These are phyloP conservation scores for Babesia bovis DNA, from an alignment of 169 alveolate genomes.

Conservation along the genomic window DNA sequence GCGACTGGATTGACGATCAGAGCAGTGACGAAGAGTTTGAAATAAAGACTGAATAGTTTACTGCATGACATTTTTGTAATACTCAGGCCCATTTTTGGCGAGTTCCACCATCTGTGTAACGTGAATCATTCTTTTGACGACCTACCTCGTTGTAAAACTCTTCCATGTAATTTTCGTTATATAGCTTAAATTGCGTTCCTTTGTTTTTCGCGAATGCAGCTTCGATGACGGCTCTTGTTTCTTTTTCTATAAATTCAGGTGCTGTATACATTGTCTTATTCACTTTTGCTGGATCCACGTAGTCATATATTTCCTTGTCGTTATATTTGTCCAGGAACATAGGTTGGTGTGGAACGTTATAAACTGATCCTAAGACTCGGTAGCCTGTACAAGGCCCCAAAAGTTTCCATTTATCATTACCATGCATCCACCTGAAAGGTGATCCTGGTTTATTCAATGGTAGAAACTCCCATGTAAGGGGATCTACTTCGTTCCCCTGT, in stretches of 20 bases:
- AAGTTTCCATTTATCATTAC: slow-evolving; percentile 55
- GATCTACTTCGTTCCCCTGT: slow-evolving; percentile 55
- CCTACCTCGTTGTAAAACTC: slow-evolving; percentile 49
- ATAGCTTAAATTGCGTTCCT: slow-evolving; percentile 13
- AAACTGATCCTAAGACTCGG: slow-evolving; percentile 23
- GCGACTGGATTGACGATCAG: slow-evolving; percentile 66
- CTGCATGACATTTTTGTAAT: slow-evolving; percentile 44
- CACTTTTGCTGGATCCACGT: slow-evolving; percentile 51
- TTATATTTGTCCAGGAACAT: slow-evolving; percentile 31
- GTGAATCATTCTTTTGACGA: neutral
- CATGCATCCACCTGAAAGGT: slow-evolving; percentile 66
- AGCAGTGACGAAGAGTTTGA: slow-evolving; percentile 71
- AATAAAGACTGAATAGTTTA: slow-evolving; percentile 50
- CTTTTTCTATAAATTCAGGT: slow-evolving; percentile 44
- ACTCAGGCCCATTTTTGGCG: slow-evolving; percentile 50
- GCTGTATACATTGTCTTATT: slow-evolving; percentile 10
- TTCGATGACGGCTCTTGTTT: slow-evolving; percentile 13
- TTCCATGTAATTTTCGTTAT: slow-evolving; percentile 14
- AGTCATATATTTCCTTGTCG: slow-evolving; percentile 20
- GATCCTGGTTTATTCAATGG: slow-evolving; percentile 44
- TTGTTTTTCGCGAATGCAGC: slow-evolving; percentile 16
- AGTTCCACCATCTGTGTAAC: slow-evolving; percentile 41
- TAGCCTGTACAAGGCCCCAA: slow-evolving; percentile 57
- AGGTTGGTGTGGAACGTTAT: neutral
- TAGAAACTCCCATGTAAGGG: slow-evolving; percentile 56